Evolutionary conservation across 2,329 filamentous ascomycete genomes (phyloP).

Genomic region (Escovopsis weberi): DNA sequence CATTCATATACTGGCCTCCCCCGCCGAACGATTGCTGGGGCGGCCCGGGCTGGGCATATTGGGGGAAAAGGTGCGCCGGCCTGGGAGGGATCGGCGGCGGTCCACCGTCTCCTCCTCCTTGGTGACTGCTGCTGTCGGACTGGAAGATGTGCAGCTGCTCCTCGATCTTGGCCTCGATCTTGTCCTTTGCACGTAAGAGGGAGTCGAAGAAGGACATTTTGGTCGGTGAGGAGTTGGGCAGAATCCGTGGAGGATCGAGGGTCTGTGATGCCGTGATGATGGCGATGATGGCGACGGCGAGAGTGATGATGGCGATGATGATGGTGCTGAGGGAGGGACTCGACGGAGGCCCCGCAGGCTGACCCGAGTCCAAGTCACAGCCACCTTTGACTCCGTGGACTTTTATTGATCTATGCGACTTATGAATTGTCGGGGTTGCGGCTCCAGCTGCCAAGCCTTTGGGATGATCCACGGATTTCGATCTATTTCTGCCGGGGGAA

Average conservation of each 20-base stretch:
- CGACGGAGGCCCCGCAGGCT: too few relatives aligned
- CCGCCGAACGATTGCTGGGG: background rate
- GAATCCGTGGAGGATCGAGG: background rate
- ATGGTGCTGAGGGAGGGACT: too few relatives aligned
- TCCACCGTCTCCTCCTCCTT: background rate
- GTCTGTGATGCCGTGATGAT: background rate
- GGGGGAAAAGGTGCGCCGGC: background rate
- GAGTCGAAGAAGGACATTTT: background rate
- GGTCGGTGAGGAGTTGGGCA: background rate
- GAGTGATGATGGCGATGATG: too few relatives aligned
- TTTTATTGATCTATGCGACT: too few relatives aligned
- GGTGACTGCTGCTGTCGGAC: background rate
- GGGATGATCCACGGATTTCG: too few relatives aligned
- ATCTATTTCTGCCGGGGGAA: too few relatives aligned
- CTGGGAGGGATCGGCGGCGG: background rate
- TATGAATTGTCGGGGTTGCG: too few relatives aligned
- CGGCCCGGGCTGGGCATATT: too few relatives aligned
- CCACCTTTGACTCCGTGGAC: too few relatives aligned
- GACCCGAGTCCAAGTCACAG: too few relatives aligned
- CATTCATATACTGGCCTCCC: constrained; percentile 11
- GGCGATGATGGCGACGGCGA: too few relatives aligned
- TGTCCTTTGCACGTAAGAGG: background rate
- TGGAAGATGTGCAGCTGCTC: background rate
- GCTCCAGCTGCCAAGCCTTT: too few relatives aligned
- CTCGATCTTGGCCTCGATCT: background rate